phyloP scores from a whole-genome alignment of 495 filamentous ascomycete genomes.

The Penicillium turbatum region DNA sequence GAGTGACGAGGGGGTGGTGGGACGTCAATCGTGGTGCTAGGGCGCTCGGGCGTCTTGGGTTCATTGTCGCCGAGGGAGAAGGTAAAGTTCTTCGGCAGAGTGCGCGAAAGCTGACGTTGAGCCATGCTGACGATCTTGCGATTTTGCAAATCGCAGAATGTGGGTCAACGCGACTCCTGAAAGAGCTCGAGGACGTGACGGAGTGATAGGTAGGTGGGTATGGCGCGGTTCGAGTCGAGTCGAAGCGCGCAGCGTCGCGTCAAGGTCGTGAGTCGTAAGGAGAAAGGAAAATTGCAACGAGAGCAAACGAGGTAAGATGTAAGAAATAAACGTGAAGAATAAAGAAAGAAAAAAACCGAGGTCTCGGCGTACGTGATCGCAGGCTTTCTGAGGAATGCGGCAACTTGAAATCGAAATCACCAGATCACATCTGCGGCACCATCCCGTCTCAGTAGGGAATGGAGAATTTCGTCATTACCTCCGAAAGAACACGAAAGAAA shows the following conservation, averaged over 20 bases:
- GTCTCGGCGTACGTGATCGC: constrained; percentile 12
- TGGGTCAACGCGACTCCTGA: constrained; percentile 16
- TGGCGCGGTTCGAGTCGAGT: constrained; percentile 1
- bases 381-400: constrained; percentile 26
- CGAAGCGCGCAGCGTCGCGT: constrained; percentile 28
- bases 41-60: constrained; percentile 57
- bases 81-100: constrained; percentile 61
- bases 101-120: constrained; percentile 54
- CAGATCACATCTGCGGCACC: constrained; percentile 31
- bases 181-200: not conserved
- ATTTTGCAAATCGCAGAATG: constrained; percentile 8
- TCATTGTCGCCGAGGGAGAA: constrained; percentile 53
- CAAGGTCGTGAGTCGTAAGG: constrained; percentile 41
- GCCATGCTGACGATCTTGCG: constrained; percentile 37
- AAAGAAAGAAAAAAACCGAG: constrained; percentile 15
- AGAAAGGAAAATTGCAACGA: constrained; percentile 33
- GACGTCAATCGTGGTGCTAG: constrained; percentile 37
- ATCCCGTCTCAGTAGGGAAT: constrained; percentile 22
- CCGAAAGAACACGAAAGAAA: constrained; percentile 26
- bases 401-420: constrained; percentile 25
- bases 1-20: constrained; percentile 50
- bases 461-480: constrained; percentile 20
- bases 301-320: constrained; percentile 20
- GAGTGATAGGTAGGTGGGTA: not conserved
- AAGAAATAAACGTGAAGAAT: constrained; percentile 7